These are phyloP conservation scores for Tricholoma flavovirens DNA, from an alignment of 768 basidiomycete genomes.

Conservation along the genomic window DNA sequence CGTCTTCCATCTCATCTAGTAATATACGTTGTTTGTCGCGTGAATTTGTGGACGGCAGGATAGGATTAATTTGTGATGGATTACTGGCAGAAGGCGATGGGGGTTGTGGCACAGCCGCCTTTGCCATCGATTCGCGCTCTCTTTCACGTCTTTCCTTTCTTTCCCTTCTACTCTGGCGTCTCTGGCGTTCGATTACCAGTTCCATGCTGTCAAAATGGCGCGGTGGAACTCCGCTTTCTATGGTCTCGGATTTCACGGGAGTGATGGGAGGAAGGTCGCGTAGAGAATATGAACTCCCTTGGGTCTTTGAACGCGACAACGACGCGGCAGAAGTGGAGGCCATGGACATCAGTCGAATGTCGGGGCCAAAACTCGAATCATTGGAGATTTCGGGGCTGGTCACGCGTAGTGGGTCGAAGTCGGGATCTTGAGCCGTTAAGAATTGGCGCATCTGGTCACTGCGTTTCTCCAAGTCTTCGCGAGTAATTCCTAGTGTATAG, in stretches of 20 bases:
- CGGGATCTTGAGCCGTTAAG: slow-evolving; percentile 49
- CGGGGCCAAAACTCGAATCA: slow-evolving; percentile 29
- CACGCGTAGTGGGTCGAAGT: slow-evolving; percentile 39
- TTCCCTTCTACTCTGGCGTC: slow-evolving; percentile 50
- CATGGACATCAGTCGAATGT: slow-evolving; percentile 30
- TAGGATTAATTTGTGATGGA: slow-evolving; percentile 40
- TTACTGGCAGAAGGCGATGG: slow-evolving; percentile 49
- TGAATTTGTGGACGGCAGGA: slow-evolving; percentile 45
- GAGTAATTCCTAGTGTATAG: slow-evolving; percentile 66
- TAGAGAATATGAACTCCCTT: slow-evolving; percentile 43
- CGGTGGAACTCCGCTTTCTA: slow-evolving; percentile 41
- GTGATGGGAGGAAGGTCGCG: slow-evolving; percentile 52
- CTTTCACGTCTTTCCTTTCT: slow-evolving; percentile 42
- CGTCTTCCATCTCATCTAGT: slow-evolving; percentile 26
- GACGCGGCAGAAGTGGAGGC: slow-evolving; percentile 29
- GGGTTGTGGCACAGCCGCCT: slow-evolving; percentile 25
- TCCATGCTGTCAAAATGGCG: slow-evolving; percentile 74
- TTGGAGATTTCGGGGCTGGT: slow-evolving; percentile 29
- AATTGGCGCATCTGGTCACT: slow-evolving; percentile 80
- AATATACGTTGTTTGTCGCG: slow-evolving; percentile 47
- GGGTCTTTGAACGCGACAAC: slow-evolving; percentile 39
- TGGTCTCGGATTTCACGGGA: slow-evolving; percentile 59
- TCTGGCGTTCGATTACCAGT: slow-evolving; percentile 67
- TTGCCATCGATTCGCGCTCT: slow-evolving; percentile 40
- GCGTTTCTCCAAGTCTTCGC: slow-evolving; percentile 65